These are phyloP conservation scores for Rubia yunnanensis DNA, from an alignment of 257 asterid genomes.

Conservation along the genomic window DNA sequence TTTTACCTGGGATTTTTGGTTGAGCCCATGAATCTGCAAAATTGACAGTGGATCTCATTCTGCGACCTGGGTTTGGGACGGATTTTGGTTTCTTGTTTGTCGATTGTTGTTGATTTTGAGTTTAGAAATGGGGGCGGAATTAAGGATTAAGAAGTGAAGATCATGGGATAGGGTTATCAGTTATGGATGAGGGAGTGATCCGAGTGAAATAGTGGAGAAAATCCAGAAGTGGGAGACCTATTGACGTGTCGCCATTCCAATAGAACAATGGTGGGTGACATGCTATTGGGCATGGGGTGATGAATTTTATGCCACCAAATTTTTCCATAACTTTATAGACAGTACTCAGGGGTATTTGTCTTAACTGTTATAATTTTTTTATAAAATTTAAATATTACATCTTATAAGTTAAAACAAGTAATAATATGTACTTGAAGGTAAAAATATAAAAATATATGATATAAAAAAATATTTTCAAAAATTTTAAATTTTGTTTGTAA, in stretches of 20 bases:
- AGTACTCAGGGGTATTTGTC: too few relatives aligned
- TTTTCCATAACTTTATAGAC: too few relatives aligned
- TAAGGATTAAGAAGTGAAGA: neutral
- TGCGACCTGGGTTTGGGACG: neutral
- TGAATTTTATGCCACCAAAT: neutral
- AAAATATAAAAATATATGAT: too few relatives aligned
- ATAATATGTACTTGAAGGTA: too few relatives aligned
- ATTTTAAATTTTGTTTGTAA: too few relatives aligned
- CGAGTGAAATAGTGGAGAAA: neutral
- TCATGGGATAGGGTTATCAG: constrained; percentile 38
- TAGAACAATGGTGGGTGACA: neutral
- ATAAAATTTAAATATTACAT: too few relatives aligned
- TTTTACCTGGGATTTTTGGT: neutral
- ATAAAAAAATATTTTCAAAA: too few relatives aligned
- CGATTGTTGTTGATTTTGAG: neutral
- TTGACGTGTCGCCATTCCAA: neutral
- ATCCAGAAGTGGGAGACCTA: neutral
- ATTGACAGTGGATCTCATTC: constrained; percentile 33
- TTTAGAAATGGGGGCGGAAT: neutral
- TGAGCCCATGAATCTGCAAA: constrained; percentile 33
- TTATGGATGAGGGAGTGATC: constrained; percentile 29
- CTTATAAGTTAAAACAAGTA: too few relatives aligned
- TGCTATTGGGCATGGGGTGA: neutral
- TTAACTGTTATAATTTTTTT: too few relatives aligned
- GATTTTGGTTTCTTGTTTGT: neutral